Evolutionary conservation across 1,139 yeast genomes (phyloP), one percentile per base, ranked within the genome.

Genomic region (Schwanniomyces etchellsii): DNA sequence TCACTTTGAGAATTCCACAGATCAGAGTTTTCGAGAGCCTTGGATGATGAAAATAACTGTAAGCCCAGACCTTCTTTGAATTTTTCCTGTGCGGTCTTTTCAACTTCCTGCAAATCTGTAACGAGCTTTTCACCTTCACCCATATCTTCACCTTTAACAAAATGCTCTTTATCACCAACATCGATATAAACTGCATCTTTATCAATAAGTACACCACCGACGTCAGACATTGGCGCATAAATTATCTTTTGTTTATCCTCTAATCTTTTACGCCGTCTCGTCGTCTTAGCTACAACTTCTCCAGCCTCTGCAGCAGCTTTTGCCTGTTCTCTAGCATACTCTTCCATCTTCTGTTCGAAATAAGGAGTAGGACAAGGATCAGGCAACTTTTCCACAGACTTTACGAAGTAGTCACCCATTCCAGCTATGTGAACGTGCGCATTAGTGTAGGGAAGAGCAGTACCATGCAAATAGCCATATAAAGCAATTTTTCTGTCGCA

Each of bases 351-450:
- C 52, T 88, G 95, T 50, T 88, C 94, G 46, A 70, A 86, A 49
- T 75, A 83, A 3, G 99, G 99, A 1, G 98, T 91, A 26, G 99
- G 98, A 55, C 98, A 93, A 12, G 99, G 99, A 62, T 93, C 99
- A 2, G 97, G 96, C 32, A 93, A 65, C 45, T 88, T 81, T 54
- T 91, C 97, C 14, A 88, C 79, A 7, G 77, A 72, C 15, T 79
- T 68, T 4, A 86, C 82, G 2, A 78, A 65, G 44, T 80, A 72
- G 53, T 93, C 99, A 33, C 98, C 99, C 4, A 88, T 82, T 45
- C 99, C 99, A 2, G 98, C 95, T 36, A 93, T 76, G 54, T 93
- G 99, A 7, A 91, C 81, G 43, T 81, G 74, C 4, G 95, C 88
- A 38, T 81, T 74, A n/a, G 68, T 49, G 2, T 71, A 58, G 1